These are phyloP conservation scores for Fistulinella prunicolor DNA, from an alignment of 768 basidiomycete species.

Conservation along the genomic window DNA sequence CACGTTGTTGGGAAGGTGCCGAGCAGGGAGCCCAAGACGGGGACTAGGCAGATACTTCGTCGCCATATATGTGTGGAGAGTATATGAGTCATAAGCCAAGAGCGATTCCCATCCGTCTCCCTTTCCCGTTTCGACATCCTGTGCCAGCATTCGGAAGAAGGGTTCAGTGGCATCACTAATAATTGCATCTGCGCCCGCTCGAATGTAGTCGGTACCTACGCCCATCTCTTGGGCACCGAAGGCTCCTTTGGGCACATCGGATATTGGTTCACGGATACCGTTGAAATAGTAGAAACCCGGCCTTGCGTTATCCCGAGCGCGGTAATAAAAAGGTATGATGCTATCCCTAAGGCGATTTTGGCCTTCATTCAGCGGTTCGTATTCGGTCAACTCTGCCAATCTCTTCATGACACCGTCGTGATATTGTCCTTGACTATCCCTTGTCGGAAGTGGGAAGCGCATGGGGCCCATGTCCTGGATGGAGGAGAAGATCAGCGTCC, in stretches of 20 bases:
- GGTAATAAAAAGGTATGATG: no score
- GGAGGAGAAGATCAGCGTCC: neutral
- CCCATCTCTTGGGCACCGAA: conserved; percentile 9
- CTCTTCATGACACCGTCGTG: no score
- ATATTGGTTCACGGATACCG: conserved; percentile 1
- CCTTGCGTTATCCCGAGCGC: no score
- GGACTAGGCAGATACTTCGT: conserved; percentile 25
- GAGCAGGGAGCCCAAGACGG: conserved; percentile 14
- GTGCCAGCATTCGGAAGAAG: conserved; percentile 18
- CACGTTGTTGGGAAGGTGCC: conserved; percentile 17
- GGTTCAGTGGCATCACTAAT: conserved; percentile 16
- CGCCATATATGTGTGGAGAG: conserved; percentile 26
- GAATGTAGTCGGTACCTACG: conserved; percentile 8
- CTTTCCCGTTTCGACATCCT: conserved; percentile 14
- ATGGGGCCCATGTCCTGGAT: conserved; percentile 40
- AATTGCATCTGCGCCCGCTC: conserved; percentile 19
- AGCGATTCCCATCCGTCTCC: conserved; percentile 26
- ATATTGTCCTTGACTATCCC: conserved; percentile 7
- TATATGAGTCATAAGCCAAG: conserved; percentile 29
- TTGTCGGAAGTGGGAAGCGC: conserved; percentile 33
- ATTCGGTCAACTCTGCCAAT: no score
- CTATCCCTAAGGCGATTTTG: no score
- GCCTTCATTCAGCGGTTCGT: no score
- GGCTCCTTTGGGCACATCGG: neutral
- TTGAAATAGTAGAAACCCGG: no score